Evolutionary conservation across 805 yeast genomes (phyloP).

Genomic region (Saccharomycopsis vini): DNA sequence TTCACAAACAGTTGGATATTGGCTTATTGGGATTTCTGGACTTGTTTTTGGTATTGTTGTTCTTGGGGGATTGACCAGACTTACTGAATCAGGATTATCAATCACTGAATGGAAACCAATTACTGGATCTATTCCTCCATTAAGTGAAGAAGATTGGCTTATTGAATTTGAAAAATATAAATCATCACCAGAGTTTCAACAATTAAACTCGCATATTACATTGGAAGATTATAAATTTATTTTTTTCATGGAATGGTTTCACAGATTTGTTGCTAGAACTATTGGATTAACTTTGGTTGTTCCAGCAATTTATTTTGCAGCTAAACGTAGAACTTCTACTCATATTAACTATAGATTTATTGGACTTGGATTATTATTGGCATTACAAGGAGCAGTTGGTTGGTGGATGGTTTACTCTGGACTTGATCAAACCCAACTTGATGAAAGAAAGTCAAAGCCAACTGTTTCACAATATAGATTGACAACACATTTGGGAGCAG

Average conservation of each 20-base stretch:
- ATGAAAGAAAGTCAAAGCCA: slow-evolving; percentile 84
- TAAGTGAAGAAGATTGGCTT: slow-evolving; percentile 74
- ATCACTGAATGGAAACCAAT: slow-evolving; percentile 99
- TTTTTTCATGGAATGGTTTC: slow-evolving; percentile 97
- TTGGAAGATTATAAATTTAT: slow-evolving; percentile 92
- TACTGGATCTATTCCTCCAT: slow-evolving; percentile 89
- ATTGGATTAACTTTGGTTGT: slow-evolving; percentile 76
- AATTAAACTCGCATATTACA: slow-evolving; percentile 79
- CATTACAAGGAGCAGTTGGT: slow-evolving; percentile 91
- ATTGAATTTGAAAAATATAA: slow-evolving; percentile 73
- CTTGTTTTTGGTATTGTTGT: slow-evolving; percentile 91
- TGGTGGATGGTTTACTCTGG: slow-evolving; percentile 99
- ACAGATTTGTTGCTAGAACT: slow-evolving; percentile 83
- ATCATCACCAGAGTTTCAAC: slow-evolving; percentile 84
- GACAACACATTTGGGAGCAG: slow-evolving; percentile 90
- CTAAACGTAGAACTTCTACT: slow-evolving; percentile 52
- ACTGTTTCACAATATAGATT: slow-evolving; percentile 93
- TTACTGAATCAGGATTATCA: slow-evolving; percentile 91
- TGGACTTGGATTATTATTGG: slow-evolving; percentile 69
- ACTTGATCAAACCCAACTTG: slow-evolving; percentile 67
- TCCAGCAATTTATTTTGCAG: slow-evolving; percentile 80
- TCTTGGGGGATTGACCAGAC: slow-evolving; percentile 91
- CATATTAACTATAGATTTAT: slow-evolving; percentile 60
- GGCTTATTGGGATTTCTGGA: slow-evolving; percentile 82
- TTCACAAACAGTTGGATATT: slow-evolving; percentile 63